Evolutionary conservation across 371 early-diverging fungal genomes (phyloP).

Genomic region (Polyrhizophydium stewartii): DNA sequence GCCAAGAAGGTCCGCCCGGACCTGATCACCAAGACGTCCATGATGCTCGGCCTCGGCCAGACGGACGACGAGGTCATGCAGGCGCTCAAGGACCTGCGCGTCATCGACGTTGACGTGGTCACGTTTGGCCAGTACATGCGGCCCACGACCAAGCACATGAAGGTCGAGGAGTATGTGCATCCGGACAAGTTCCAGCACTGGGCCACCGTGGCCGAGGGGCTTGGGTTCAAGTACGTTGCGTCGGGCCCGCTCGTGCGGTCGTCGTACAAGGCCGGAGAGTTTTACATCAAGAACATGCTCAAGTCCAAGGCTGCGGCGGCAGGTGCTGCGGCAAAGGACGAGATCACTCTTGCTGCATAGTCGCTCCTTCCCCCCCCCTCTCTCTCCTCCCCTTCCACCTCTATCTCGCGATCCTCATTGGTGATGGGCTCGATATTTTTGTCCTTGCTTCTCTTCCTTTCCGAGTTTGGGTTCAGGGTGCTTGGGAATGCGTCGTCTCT

Average conservation of each 20-base stretch:
- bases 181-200: conserved; percentile 92
- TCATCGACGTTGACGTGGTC: conserved; percentile 87
- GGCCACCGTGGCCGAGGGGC: conserved; percentile 72
- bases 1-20: conserved; percentile 75
- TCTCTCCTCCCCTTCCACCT: no score
- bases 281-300: conserved; percentile 80
- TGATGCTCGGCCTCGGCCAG: conserved; percentile 98
- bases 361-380: no score
- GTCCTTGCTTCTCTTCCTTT: no score
- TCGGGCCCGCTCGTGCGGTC: conserved; percentile 94
- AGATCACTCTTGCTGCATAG: not conserved
- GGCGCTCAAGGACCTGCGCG: conserved; percentile 81
- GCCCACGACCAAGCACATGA: conserved; percentile 98
- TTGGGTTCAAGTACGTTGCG: conserved; percentile 96
- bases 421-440: no score
- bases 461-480: no score
- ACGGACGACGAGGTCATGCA: conserved; percentile 88
- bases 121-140: conserved; percentile 99
- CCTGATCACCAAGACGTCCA: conserved; percentile 92
- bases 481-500: no score
- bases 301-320: not conserved
- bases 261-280: conserved; percentile 97
- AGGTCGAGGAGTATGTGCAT: conserved; percentile 85
- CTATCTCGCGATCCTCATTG: no score
- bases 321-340: not conserved